A percentile compares a stretch with the other conserved stretches of the same genome.
Evolutionary conservation across 768 basidiomycete genomes (phyloP).

Genomic region (Suillus decipiens): DNA sequence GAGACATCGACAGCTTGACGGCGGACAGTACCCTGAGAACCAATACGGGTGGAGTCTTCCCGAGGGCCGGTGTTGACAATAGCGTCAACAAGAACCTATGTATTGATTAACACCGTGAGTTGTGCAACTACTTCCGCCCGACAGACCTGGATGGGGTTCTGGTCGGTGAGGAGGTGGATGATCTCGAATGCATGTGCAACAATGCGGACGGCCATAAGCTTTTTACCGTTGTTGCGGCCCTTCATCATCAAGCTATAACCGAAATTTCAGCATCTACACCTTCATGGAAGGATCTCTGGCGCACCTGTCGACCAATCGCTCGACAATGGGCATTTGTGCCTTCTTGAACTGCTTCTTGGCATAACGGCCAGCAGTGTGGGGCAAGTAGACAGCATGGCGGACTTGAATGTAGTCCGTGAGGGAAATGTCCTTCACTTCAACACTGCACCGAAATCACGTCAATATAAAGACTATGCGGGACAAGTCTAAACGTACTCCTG

Average conservation of each 20-base stretch:
- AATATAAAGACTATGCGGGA: conserved; percentile 12
- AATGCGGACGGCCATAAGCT: conserved; percentile 97
- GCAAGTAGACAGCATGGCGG: conserved; percentile 95
- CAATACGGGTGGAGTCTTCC: conserved; percentile 99
- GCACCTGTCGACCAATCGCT: conserved; percentile 96
- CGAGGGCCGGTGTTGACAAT: conserved; percentile 99
- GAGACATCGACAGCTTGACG: conserved; percentile 99
- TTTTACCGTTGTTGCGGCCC: conserved; percentile 99
- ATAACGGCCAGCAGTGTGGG: conserved; percentile 99
- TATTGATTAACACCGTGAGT: neutral
- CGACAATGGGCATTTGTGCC: conserved; percentile 99
- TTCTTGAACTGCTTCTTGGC: conserved; percentile 99
- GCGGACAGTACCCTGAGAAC: conserved; percentile 99
- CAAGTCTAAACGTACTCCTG: conserved; percentile 73
- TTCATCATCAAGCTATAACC: conserved; percentile 95
- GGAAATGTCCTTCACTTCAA: conserved; percentile 99
- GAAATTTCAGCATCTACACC: conserved; percentile 6
- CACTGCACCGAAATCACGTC: conserved; percentile 47
- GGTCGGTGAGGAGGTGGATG: conserved; percentile 99
- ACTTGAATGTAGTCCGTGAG: conserved; percentile 99
- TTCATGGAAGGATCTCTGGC: conserved; percentile 22
- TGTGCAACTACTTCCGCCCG: conserved; percentile 1
- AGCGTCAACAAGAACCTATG: conserved; percentile 91
- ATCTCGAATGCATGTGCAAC: conserved; percentile 99
- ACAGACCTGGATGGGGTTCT: conserved; percentile 97